Percentiles rank a stretch among this genome's conserved stretches.
These are phyloP conservation scores for Umbelopsis isabellina DNA, from an alignment of 192 early-diverging fungal species.

Conservation along the genomic window DNA sequence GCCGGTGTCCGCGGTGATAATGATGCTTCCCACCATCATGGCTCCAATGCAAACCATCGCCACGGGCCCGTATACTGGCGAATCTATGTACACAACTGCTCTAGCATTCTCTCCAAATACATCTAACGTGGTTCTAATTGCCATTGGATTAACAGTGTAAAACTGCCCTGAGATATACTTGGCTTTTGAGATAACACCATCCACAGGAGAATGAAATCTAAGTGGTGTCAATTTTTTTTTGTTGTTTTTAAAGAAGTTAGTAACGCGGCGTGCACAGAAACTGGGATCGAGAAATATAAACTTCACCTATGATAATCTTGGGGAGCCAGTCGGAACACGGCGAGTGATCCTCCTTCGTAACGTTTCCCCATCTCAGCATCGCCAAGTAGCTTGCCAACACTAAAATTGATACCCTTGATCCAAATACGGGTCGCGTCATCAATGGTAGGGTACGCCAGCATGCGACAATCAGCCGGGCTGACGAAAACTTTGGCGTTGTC, in stretches of 20 bases:
- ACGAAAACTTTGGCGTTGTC: slow-evolving; percentile 60
- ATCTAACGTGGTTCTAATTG: slow-evolving; percentile 69
- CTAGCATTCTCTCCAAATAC: slow-evolving; percentile 84
- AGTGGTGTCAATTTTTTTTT: not conserved
- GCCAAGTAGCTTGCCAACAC: slow-evolving; percentile 57
- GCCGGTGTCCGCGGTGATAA: slow-evolving; percentile 51
- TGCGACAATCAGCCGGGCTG: slow-evolving; percentile 77
- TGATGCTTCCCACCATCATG: slow-evolving; percentile 85
- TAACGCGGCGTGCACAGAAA: too few species aligned
- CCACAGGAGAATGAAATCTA: slow-evolving; percentile 75
- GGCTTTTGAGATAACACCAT: slow-evolving; percentile 60
- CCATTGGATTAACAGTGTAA: slow-evolving; percentile 88
- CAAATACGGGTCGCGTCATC: slow-evolving; percentile 68
- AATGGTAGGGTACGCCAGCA: slow-evolving; percentile 69
- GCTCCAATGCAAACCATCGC: slow-evolving; percentile 76
- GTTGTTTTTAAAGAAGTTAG: too few species aligned
- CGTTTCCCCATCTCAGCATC: slow-evolving; percentile 49
- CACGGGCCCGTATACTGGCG: slow-evolving; percentile 68
- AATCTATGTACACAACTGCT: slow-evolving; percentile 64
- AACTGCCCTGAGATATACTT: slow-evolving; percentile 65
- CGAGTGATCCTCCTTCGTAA: slow-evolving; percentile 66
- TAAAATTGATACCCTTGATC: slow-evolving; percentile 82
- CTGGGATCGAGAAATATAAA: too few species aligned
- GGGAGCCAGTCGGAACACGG: slow-evolving; percentile 79
- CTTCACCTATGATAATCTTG: slow-evolving; percentile 80